A percentile compares a stretch with the other conserved stretches of the same genome.
phyloP scores from a whole-genome alignment of 1,139 yeast species.

The Ogataea hybrid region DNA sequence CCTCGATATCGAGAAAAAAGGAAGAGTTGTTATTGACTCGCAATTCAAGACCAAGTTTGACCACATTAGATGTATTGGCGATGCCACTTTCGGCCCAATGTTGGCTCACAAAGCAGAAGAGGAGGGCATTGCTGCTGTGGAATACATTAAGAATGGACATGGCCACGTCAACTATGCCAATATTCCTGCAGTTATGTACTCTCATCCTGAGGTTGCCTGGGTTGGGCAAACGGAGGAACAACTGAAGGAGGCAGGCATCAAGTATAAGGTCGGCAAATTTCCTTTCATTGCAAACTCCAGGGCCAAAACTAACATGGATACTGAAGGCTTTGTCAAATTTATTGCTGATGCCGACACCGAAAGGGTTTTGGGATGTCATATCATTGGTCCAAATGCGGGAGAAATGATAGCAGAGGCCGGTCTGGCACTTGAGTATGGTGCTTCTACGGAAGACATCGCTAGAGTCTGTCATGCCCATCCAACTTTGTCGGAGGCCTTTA shows the following conservation, averaged over 20 bases:
- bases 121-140: slow-evolving; percentile 99
- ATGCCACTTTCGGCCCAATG: slow-evolving; percentile 98
- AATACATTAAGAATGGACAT: slow-evolving; percentile 86
- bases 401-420: slow-evolving; percentile 99
- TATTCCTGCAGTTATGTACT: slow-evolving; percentile 98
- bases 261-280: slow-evolving; percentile 95
- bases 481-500: slow-evolving; percentile 95
- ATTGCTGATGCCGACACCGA: slow-evolving; percentile 97
- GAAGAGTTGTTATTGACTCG: slow-evolving; percentile 91
- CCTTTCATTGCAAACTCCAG: slow-evolving; percentile 99
- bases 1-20: slow-evolving; percentile 85
- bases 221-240: slow-evolving; percentile 97
- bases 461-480: slow-evolving; percentile 99
- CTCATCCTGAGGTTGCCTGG: slow-evolving; percentile 99
- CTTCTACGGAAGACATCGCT: slow-evolving; percentile 95
- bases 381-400: slow-evolving; percentile 98
- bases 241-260: slow-evolving; percentile 88
- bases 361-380: slow-evolving; percentile 94
- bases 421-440: slow-evolving; percentile 97
- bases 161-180: slow-evolving; percentile 98
- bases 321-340: slow-evolving; percentile 97
- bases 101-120: slow-evolving; percentile 99
- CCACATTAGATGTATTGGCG: slow-evolving; percentile 97
- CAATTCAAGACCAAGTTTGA: slow-evolving; percentile 90
- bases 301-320: slow-evolving; percentile 96